A percentile compares a stretch with the other conserved stretches of the same genome.
Evolutionary conservation across 2,329 filamentous ascomycete genomes (phyloP).

Genomic region (Colletotrichum aenigma): DNA sequence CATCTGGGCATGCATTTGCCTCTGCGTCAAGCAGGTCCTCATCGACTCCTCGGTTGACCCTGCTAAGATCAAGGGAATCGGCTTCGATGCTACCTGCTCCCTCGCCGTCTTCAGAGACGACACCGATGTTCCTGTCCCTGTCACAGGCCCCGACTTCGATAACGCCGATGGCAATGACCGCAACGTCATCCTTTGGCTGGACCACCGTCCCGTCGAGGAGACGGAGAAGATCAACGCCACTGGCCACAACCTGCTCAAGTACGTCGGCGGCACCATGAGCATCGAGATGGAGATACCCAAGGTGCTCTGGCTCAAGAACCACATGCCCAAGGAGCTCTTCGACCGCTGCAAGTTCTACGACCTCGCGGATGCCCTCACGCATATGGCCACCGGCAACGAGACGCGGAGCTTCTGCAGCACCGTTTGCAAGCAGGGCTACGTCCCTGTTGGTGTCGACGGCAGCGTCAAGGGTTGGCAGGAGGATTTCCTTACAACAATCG

Average conservation of each 20-base stretch:
- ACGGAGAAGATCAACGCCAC: constrained; percentile 93
- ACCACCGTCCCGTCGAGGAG: constrained; percentile 90
- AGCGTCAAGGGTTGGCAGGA: constrained; percentile 98
- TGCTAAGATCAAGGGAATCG: constrained; percentile 81
- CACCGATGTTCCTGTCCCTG: constrained; percentile 87
- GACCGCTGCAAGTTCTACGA: constrained; percentile 97
- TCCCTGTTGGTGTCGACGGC: constrained; percentile 95
- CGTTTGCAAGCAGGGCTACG: constrained; percentile 96
- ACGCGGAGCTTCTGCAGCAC: constrained; percentile 93
- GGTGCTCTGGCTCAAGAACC: constrained; percentile 96
- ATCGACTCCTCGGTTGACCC: constrained; percentile 81
- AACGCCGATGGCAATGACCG: constrained; percentile 81
- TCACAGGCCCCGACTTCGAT: constrained; percentile 82
- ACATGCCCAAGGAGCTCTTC: constrained; percentile 93
- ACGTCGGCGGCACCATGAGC: constrained; percentile 97
- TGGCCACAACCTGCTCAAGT: constrained; percentile 88
- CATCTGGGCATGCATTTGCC: constrained; percentile 95
- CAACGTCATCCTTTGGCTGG: constrained; percentile 97
- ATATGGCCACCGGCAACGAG: constrained; percentile 91
- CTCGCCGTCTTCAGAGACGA: constrained; percentile 88
- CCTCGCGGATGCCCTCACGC: constrained; percentile 88
- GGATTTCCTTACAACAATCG: constrained; percentile 88
- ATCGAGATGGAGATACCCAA: constrained; percentile 99
- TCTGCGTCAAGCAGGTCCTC: constrained; percentile 82
- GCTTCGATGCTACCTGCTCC: constrained; percentile 99